phyloP scores from a whole-genome alignment of 352 stramenopile genomes.

The Phytophthora colocasiae region DNA sequence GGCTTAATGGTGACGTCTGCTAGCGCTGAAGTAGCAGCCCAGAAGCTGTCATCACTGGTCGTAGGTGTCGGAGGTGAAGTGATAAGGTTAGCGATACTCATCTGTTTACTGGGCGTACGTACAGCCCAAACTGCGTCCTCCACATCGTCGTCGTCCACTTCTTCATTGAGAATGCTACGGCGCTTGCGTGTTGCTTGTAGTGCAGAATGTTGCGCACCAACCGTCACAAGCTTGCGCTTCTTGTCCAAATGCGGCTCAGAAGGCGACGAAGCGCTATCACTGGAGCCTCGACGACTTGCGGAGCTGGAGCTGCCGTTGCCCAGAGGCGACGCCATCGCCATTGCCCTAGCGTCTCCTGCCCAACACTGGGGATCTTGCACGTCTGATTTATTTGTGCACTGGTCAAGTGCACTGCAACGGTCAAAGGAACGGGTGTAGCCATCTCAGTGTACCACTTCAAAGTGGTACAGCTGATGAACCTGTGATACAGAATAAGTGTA shows the following conservation, averaged over 20 bases:
- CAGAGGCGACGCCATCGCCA: conserved; percentile 36
- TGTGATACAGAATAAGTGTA: conserved; percentile 12
- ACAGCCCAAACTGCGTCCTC: conserved; percentile 16
- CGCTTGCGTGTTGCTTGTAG: conserved; percentile 27
- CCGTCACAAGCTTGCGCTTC: conserved; percentile 37
- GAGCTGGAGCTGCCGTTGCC: conserved; percentile 8
- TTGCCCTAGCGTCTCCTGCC: conserved; percentile 22
- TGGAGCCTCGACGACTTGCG: conserved; percentile 23
- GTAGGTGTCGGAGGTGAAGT: conserved; percentile 42
- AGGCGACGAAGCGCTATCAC: conserved; percentile 24
- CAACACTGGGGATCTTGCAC: conserved; percentile 30
- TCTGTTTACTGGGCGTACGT: conserved; percentile 34
- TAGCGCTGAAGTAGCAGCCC: conserved; percentile 28
- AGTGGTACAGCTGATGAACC: conserved; percentile 12
- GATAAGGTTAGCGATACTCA: conserved; percentile 51
- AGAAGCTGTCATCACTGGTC: conserved; percentile 34
- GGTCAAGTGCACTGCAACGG: conserved; percentile 10
- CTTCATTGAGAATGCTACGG: conserved; percentile 35
- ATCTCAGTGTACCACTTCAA: conserved; percentile 29
- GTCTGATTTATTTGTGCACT: conserved; percentile 36
- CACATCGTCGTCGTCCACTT: conserved; percentile 23
- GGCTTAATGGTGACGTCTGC: conserved; percentile 37
- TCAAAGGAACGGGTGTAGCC: conserved; percentile 22
- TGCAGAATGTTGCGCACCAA: conserved; percentile 4
- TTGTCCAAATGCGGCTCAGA: conserved; percentile 17